These are phyloP conservation scores for Microcera coccophila DNA, from an alignment of 2,329 filamentous ascomycete genomes.

Conservation along the genomic window DNA sequence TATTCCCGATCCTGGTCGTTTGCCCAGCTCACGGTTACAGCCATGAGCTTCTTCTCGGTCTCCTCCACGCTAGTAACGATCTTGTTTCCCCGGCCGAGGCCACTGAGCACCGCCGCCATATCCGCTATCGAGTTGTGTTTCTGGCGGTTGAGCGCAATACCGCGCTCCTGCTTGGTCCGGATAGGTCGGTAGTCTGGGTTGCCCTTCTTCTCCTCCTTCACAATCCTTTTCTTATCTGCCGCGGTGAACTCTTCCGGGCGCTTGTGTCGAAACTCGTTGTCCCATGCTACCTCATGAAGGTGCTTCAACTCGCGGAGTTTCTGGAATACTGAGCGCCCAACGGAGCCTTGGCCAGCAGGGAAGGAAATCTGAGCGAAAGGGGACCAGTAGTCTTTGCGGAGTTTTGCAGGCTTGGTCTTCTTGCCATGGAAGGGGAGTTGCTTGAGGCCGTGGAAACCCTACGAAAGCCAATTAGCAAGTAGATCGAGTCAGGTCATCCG, in stretches of 20 bases:
- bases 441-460: slow-evolving; percentile 45
- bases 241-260: slow-evolving; percentile 32
- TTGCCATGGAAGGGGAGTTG: slow-evolving; percentile 65
- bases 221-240: slow-evolving; percentile 33
- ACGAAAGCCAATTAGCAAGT: slow-evolving; percentile 4
- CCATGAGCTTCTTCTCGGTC: slow-evolving; percentile 29
- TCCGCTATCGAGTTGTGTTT: slow-evolving; percentile 61
- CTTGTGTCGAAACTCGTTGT: slow-evolving; percentile 43
- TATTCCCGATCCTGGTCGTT: slow-evolving; percentile 45
- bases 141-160: slow-evolving; percentile 54
- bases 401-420: slow-evolving; percentile 58
- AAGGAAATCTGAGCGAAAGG: slow-evolving; percentile 59
- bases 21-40: slow-evolving; percentile 50
- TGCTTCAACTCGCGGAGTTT: slow-evolving; percentile 62
- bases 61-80: slow-evolving; percentile 33
- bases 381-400: slow-evolving; percentile 66
- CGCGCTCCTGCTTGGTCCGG: slow-evolving; percentile 44
- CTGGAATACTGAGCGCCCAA: slow-evolving; percentile 58
- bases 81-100: slow-evolving; percentile 49
- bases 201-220: slow-evolving; percentile 28
- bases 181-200: slow-evolving; percentile 29
- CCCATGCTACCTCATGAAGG: slow-evolving; percentile 61
- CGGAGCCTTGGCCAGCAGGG: slow-evolving; percentile 45
- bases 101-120: slow-evolving; percentile 55
- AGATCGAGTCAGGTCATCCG: not conserved